Evolutionary conservation across 2,329 filamentous ascomycete genomes (phyloP).

Genomic region (Neonectria sp.): DNA sequence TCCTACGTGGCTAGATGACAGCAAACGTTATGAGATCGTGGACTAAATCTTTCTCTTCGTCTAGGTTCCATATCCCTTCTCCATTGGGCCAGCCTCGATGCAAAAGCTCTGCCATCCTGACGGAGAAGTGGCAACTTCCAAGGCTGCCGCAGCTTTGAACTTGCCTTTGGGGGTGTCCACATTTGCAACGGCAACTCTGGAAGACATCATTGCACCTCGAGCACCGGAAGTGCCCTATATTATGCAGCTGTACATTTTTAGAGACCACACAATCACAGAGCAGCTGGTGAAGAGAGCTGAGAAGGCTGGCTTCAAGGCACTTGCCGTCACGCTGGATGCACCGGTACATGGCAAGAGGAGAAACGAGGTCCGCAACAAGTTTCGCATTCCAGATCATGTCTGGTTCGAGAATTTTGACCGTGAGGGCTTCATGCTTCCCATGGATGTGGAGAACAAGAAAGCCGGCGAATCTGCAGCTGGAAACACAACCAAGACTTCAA

Average conservation of each 20-base stretch:
- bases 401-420: conserved; percentile 31
- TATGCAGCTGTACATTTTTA: conserved; percentile 26
- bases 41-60: not conserved
- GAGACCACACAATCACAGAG: conserved; percentile 21
- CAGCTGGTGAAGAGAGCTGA: conserved; percentile 23
- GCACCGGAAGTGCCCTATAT: conserved; percentile 4
- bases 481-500: not conserved
- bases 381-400: conserved; percentile 24
- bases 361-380: conserved; percentile 29
- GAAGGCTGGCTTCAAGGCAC: conserved; percentile 11
- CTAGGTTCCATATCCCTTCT: conserved; percentile 23
- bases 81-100: conserved; percentile 29
- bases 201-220: conserved; percentile 22
- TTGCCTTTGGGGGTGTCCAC: conserved; percentile 24
- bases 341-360: conserved; percentile 26
- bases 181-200: conserved; percentile 22
- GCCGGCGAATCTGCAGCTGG: not conserved
- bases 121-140: conserved; percentile 28
- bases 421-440: conserved; percentile 28
- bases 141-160: conserved; percentile 16
- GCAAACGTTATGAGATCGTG: not conserved
- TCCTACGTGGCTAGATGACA: not conserved
- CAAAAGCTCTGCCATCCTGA: conserved; percentile 24
- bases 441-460: conserved; percentile 30
- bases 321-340: conserved; percentile 24